Percentiles rank a stretch among this genome's conserved stretches.
Conservation (phyloP, 495 filamentous ascomycete species). For the Aspergillus carlsbadensis region DNA sequence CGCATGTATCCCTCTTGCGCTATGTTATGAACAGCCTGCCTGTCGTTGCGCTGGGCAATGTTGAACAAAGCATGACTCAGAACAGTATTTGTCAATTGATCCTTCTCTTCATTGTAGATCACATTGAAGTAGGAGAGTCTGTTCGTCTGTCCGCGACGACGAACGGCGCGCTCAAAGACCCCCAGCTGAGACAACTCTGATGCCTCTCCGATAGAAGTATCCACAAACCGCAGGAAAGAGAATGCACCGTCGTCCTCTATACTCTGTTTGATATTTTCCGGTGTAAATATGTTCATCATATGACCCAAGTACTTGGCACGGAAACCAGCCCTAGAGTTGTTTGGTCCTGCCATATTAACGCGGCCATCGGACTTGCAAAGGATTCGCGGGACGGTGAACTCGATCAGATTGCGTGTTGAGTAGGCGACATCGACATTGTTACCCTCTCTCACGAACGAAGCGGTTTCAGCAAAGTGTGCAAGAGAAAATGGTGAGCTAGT, state of each 20-base stretch:
- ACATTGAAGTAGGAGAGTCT: conserved; percentile 54
- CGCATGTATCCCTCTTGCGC: conserved; percentile 69
- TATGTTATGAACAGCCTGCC: conserved; percentile 65
- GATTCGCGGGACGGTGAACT: conserved; percentile 77
- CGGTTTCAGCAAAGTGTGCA: conserved; percentile 86
- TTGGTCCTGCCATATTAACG: conserved; percentile 70
- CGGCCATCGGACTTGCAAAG: conserved; percentile 75
- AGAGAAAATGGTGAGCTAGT: conserved; percentile 82
- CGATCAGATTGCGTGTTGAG: conserved; percentile 81
- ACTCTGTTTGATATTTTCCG: conserved; percentile 69
- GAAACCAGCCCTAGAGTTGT: conserved; percentile 76
- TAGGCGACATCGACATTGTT: conserved; percentile 76
- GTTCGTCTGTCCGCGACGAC: conserved; percentile 44
- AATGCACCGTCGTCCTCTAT: conserved; percentile 62
- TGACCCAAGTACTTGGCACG: conserved; percentile 69
- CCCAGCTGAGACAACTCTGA: conserved; percentile 63
- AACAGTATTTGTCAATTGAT: conserved; percentile 44
- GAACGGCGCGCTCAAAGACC: conserved; percentile 63
- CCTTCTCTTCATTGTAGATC: conserved; percentile 60
- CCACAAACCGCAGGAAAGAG: conserved; percentile 86
- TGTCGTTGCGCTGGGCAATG: conserved; percentile 69
- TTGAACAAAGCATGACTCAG: conserved; percentile 78
- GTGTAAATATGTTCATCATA: conserved; percentile 84
- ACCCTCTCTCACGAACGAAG: conserved; percentile 89
- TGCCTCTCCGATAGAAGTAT: conserved; percentile 70